Evolutionary conservation across 208 protist genomes (phyloP).

Genomic region (Acanthamoeba lenticulata): DNA sequence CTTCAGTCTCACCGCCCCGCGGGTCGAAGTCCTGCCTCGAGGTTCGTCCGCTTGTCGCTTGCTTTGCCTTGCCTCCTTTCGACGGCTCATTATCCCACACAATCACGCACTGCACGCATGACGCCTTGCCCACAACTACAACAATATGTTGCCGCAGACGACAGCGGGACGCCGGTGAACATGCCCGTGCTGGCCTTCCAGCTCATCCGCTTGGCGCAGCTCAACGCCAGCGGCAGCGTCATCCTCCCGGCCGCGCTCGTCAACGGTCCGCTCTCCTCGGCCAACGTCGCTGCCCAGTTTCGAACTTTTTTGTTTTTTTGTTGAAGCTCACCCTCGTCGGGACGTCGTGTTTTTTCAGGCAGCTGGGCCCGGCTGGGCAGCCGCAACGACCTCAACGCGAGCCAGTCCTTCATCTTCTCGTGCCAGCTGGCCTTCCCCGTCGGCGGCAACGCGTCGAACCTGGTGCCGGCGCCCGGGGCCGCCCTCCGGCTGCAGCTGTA

Average conservation of each 20-base stretch:
- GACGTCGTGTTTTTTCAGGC: neutral
- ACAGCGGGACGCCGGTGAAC: neutral
- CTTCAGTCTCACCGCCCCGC: neutral
- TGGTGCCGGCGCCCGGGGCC: neutral
- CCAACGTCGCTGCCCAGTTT: no score
- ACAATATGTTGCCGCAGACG: no score
- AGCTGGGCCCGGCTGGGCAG: neutral
- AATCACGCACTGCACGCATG: neutral
- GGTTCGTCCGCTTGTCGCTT: neutral
- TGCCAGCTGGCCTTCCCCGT: neutral
- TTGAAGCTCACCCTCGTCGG: no score
- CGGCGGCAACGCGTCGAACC: no score
- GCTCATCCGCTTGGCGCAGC: neutral
- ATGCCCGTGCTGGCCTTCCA: neutral
- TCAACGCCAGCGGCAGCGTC: neutral
- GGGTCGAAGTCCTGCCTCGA: neutral
- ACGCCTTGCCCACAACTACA: neutral
- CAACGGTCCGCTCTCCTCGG: no score
- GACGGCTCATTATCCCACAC: neutral
- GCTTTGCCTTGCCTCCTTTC: no score
- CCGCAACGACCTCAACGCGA: neutral
- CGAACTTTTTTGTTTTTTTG: neutral
- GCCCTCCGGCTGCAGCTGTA: neutral
- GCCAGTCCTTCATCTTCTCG: neutral
- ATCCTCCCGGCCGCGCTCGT: neutral